Base-by-base conservation (phyloP, 108 stramenopile species). In the Craspedostauros australis region DNA sequence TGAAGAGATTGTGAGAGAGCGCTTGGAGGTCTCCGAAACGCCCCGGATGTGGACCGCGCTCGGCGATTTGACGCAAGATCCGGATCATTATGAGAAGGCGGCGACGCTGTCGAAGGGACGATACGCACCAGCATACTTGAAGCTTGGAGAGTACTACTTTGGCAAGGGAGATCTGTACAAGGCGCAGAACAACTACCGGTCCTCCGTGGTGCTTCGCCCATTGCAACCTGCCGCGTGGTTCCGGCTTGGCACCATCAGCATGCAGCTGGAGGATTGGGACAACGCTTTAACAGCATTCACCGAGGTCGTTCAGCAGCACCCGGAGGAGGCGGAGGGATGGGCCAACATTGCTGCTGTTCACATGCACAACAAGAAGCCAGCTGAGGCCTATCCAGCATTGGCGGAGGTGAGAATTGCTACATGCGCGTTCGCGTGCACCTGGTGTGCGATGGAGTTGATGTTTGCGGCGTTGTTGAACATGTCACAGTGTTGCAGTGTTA, bases 301-400 rank as follows among this genome's bases (percentile, higher is more conserved):
- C 24, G 81, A 88, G 43, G 94, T 93, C 24, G 96, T 94, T 1
- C 88, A 88, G 46, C 98, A 94, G 66, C 88, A 90, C 43, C 94
- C 94, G 30, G 96, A 95, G 39, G 84, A 88, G 49, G 91, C 80
- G 8, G 94, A 93, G 62, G 95, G 89, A 5, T 96, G 93, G 93
- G 92, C 90, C 11, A 96, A 96, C 71, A 70, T 96, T 1, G 93
- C 92, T 31, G 92, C 91, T 6, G 65, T 93, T 30, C 88, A 93
- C 50, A 76, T 95, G 70, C 79, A 75, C 41, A 73, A 79, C 47
- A 76, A 70, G 54, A 49, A 75, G 33, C 80, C 91, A 19, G 64
- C 44, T 11, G 71, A 79, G 66, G 90, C 90, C 16, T 92, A 88
- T 59, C 86, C 90, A 11, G 90, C 90, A 7, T 58, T 92, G 29